Evolutionary conservation across 2,329 filamentous ascomycete genomes (phyloP), one percentile per base, ranked within the genome.

Genomic region (Neurospora crassa): DNA sequence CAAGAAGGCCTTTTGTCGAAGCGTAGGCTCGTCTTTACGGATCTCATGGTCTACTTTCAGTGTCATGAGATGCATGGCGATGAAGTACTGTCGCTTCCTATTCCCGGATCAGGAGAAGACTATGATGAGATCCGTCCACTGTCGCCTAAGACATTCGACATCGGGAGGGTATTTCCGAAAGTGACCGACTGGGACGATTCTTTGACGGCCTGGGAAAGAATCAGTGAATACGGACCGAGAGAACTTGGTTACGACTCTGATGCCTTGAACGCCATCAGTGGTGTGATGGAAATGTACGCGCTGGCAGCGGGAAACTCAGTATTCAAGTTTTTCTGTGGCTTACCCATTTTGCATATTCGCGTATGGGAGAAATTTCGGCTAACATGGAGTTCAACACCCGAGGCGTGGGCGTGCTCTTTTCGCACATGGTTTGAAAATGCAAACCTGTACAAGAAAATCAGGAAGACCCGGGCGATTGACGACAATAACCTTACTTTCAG

Each of bases 101-200:
- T 34, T 5, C 24, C 24, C 0, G 53, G 14, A 18, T 1, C 0
- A 10, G 47, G 47, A 16, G 47, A 59, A 3, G 0, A 10, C 2
- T 59, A 1, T 59, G 47, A 59, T 59, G 24, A 34, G 12, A 2
- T 34, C 10, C 24, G 24, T 10, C 1, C 14, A 1, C 12, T 59
- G 4, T 59, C 14, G 2, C 8, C 3, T 18, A 3, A 4, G 1
- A 1, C 20, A 2, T 12, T 24, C 1, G n/a, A 29, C 1, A 3
- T 24, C 1, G 1, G 6, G 24, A 59, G 10, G 47, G 24, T 59
- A 3, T 59, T 59, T 59, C 47, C 47, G 20, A 14, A 16, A 59
- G 29, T 16, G 1, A 34, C 2, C 6, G 47, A 34, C 7, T 59
- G 47, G 47, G 4, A 10, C 6, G 2, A 59, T 18, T 3, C 47